Conservation (phyloP, 2,329 filamentous ascomycete species). For the Aspergillus viridinutans region DNA sequence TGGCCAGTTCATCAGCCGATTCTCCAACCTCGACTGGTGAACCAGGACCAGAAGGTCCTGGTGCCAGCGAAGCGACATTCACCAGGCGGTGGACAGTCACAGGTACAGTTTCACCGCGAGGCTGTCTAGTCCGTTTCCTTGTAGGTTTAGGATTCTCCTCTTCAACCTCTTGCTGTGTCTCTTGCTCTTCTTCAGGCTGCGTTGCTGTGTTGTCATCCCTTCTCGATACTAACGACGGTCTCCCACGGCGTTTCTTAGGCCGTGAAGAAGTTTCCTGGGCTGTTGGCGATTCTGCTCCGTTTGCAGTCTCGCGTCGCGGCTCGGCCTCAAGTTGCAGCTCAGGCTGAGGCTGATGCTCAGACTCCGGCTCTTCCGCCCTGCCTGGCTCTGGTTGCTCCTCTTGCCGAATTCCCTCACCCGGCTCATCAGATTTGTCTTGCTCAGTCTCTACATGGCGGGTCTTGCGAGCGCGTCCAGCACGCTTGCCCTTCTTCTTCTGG, state of each 20-base stretch:
- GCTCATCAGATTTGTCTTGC: not conserved
- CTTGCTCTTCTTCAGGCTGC: conserved; percentile 6
- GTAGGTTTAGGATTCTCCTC: conserved; percentile 11
- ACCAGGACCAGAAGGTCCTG: conserved; percentile 13
- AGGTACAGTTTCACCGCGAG: conserved; percentile 36
- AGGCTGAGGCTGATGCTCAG: conserved; percentile 8
- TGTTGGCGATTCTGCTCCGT: not conserved
- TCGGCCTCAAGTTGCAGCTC: conserved; percentile 9
- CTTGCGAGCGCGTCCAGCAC: conserved; percentile 13
- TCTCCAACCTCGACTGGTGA: conserved; percentile 25
- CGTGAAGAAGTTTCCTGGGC: not conserved
- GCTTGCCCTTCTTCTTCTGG: conserved; percentile 10
- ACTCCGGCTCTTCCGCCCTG: conserved; percentile 1
- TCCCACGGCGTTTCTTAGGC: conserved; percentile 13
- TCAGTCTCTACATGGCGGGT: not conserved
- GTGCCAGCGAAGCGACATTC: conserved; percentile 30
- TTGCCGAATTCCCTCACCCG: not conserved
- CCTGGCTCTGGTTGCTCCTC: not conserved
- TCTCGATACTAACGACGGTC: conserved; percentile 7
- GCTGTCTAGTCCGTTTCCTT: conserved; percentile 23
- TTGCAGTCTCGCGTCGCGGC: conserved; percentile 1
- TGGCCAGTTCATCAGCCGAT: conserved; percentile 28
- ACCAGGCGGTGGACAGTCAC: conserved; percentile 40
- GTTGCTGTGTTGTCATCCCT: conserved; percentile 2
- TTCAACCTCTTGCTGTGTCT: conserved; percentile 8